Conservation (phyloP, 2,329 filamentous ascomycete genomes). For the Penicillium sp. region DNA sequence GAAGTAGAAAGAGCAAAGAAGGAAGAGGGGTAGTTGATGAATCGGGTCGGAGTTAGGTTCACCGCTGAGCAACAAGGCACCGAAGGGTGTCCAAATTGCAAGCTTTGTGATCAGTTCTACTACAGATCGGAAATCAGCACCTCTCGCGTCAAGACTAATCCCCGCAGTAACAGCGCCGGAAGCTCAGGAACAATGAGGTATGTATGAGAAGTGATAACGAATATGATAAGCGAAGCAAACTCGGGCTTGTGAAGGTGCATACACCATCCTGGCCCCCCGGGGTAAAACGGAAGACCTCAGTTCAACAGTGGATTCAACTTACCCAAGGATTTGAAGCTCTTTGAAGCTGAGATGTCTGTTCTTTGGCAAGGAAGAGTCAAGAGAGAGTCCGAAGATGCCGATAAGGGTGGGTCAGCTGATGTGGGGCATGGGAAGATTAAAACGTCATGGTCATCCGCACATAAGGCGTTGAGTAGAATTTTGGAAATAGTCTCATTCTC, state of each 20-base stretch:
- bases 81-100: neutral
- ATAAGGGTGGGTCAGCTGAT: slow-evolving; percentile 16
- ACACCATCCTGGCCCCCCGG: neutral
- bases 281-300: too few relatives aligned
- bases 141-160: neutral
- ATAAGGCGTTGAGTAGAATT: neutral
- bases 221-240: slow-evolving; percentile 1
- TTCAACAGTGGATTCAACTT: too few relatives aligned
- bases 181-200: slow-evolving; percentile 10
- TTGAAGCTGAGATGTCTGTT: neutral
- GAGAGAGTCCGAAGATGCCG: slow-evolving; percentile 1
- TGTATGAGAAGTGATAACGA: slow-evolving; percentile 10
- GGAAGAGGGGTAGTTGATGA: slow-evolving; percentile 30
- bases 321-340: neutral
- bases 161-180: neutral
- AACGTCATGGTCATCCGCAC: slow-evolving; percentile 12
- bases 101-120: too few relatives aligned
- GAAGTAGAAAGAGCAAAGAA: slow-evolving; percentile 11
- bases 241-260: neutral
- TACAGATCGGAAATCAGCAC: neutral
- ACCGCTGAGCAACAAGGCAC: slow-evolving; percentile 5
- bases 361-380: neutral
- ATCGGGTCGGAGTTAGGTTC: slow-evolving; percentile 22
- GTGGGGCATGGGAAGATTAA: neutral
- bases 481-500: slow-evolving; percentile 21